phyloP scores from a whole-genome alignment of 306 rosid species.

The Glycyrrhiza uralensis region DNA sequence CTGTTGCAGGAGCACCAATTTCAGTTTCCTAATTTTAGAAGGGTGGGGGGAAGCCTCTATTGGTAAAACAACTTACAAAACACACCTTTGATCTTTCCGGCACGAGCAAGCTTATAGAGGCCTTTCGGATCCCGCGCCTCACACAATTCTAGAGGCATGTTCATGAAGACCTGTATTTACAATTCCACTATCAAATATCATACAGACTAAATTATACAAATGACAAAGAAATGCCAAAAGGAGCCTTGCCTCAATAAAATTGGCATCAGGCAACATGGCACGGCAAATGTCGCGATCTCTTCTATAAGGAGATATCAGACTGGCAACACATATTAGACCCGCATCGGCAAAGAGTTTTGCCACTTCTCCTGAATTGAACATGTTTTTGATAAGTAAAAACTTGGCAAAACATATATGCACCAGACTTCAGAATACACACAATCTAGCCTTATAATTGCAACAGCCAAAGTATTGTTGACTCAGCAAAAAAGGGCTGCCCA shows the following conservation, averaged over 20 bases:
- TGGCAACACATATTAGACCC: conserved; percentile 69
- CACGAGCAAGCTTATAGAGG: conserved; percentile 91
- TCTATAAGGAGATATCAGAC: conserved; percentile 81
- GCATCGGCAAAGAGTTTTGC: conserved; percentile 84
- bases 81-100: conserved; percentile 78
- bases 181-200: conserved; percentile 24
- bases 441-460: conserved; percentile 5
- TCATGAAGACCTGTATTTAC: conserved; percentile 70
- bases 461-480: neutral
- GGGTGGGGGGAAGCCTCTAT: neutral
- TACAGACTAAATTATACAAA: conserved; percentile 14
- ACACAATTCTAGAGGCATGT: conserved; percentile 73
- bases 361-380: conserved; percentile 61
- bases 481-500: no score
- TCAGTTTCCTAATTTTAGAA: neutral
- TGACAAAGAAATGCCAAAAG: neutral
- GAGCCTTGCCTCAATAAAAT: conserved; percentile 70
- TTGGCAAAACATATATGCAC: neutral
- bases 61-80: conserved; percentile 23
- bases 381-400: conserved; percentile 21
- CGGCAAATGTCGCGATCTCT: conserved; percentile 73
- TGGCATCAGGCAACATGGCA: conserved; percentile 55
- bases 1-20: neutral
- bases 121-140: conserved; percentile 85
- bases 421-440: neutral